Percentiles rank a stretch among this genome's conserved stretches.
Conservation (phyloP, 371 early-diverging fungal genomes). For the Apophysomyces variabilis region DNA sequence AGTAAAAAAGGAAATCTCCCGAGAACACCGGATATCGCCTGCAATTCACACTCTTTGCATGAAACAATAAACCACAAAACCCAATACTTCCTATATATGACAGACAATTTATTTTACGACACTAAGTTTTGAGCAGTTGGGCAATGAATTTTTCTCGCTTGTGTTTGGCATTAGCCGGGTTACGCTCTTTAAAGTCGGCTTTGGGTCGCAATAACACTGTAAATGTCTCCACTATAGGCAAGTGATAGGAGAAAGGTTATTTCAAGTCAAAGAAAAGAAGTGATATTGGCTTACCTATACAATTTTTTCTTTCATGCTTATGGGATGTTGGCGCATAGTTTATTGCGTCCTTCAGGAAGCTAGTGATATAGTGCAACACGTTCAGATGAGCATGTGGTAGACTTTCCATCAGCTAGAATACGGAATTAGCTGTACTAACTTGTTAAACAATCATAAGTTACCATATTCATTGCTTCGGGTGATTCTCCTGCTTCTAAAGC, state of each 20-base stretch:
- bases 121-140: slow-evolving; percentile 25
- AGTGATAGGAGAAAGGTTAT: not conserved
- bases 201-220: slow-evolving; percentile 52
- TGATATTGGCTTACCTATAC: slow-evolving; percentile 44
- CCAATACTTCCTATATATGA: not conserved
- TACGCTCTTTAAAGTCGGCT: slow-evolving; percentile 44
- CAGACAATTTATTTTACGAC: not conserved
- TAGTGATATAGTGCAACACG: slow-evolving; percentile 76
- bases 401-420: slow-evolving; percentile 49
- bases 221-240: slow-evolving; percentile 41
- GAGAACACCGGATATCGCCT: not conserved
- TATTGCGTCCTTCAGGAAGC: slow-evolving; percentile 74
- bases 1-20: slow-evolving; percentile 5
- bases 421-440: slow-evolving; percentile 21
- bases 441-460: slow-evolving; percentile 31
- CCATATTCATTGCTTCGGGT: slow-evolving; percentile 48
- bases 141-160: slow-evolving; percentile 39
- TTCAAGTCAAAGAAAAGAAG: too few species aligned
- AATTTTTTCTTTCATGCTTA: slow-evolving; percentile 36
- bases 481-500: slow-evolving; percentile 66
- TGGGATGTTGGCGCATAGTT: slow-evolving; percentile 39
- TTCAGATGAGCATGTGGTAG: slow-evolving; percentile 72
- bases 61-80: not conserved
- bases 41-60: not conserved
- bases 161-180: slow-evolving; percentile 43